Evolutionary conservation across 495 filamentous ascomycete species (phyloP).

Genomic region (Trichocladium antarcticum): DNA sequence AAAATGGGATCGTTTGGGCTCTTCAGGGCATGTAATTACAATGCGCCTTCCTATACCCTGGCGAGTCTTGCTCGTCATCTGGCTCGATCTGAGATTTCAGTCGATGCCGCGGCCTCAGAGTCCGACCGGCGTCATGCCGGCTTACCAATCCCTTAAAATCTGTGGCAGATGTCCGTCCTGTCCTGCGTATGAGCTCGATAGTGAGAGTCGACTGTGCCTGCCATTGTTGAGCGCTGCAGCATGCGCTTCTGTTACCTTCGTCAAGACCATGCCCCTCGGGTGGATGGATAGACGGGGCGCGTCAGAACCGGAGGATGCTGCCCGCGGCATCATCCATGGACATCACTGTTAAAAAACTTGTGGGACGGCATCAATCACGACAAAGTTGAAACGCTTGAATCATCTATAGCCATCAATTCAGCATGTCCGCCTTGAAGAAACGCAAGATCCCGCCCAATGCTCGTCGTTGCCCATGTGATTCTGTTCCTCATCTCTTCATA

Average conservation of each 20-base stretch:
- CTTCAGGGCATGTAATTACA: conserved; percentile 16
- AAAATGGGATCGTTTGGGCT: conserved; percentile 20
- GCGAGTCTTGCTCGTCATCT: conserved; percentile 28
- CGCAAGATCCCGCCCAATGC: neutral
- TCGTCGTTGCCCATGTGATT: neutral
- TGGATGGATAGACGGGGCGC: too few relatives aligned
- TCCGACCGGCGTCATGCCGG: conserved; percentile 51
- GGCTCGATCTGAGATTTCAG: conserved; percentile 37
- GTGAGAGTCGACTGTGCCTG: too few relatives aligned
- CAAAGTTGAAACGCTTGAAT: neutral
- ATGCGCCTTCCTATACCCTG: conserved; percentile 18
- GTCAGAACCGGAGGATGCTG: too few relatives aligned
- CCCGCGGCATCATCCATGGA: too few relatives aligned
- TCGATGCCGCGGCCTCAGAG: conserved; percentile 50
- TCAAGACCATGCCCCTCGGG: too few relatives aligned
- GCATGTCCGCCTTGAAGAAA: neutral
- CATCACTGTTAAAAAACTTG: too few relatives aligned
- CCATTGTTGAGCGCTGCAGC: too few relatives aligned
- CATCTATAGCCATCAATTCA: neutral
- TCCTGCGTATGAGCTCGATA: neutral
- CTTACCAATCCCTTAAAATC: conserved; percentile 29
- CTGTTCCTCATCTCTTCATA: conserved; percentile 3
- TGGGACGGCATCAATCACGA: neutral
- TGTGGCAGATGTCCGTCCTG: conserved; percentile 7
- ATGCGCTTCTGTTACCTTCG: too few relatives aligned